phyloP scores from a whole-genome alignment of 1,139 yeast genomes.

The Candida dubliniensis region DNA sequence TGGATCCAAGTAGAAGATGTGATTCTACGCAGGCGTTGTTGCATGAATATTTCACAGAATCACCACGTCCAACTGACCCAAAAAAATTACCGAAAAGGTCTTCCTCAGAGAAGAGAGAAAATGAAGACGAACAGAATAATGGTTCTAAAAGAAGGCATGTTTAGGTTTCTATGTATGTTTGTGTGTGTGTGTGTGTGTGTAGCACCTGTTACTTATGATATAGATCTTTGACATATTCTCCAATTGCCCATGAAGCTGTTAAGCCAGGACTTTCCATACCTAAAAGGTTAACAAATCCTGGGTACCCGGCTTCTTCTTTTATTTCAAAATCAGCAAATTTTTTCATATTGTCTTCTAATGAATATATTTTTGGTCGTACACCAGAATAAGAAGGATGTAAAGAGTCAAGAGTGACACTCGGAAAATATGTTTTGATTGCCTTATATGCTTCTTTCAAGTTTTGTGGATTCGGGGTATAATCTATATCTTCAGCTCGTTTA shows the following conservation, averaged over 20 bases:
- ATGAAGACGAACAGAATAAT: slow-evolving; percentile 15
- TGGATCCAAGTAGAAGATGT: slow-evolving; percentile 78
- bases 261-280: slow-evolving; percentile 93
- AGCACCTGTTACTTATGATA: slow-evolving; percentile 21
- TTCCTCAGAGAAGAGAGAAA: slow-evolving; percentile 21
- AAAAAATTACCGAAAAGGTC: slow-evolving; percentile 59
- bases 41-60: slow-evolving; percentile 69
- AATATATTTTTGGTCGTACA: slow-evolving; percentile 71
- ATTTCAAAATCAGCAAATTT: slow-evolving; percentile 74
- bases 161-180: slow-evolving; percentile 3
- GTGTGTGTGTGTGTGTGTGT: not conserved
- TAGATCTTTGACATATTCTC: slow-evolving; percentile 59
- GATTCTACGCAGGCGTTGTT: slow-evolving; percentile 64
- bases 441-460: slow-evolving; percentile 56
- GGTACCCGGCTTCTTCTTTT: slow-evolving; percentile 59
- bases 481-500: slow-evolving; percentile 34
- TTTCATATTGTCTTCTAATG: slow-evolving; percentile 37
- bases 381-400: slow-evolving; percentile 75
- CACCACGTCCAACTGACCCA: slow-evolving; percentile 78
- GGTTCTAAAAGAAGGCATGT: slow-evolving; percentile 18
- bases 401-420: slow-evolving; percentile 50
- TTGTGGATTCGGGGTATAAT: slow-evolving; percentile 46
- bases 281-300: slow-evolving; percentile 76
- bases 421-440: slow-evolving; percentile 65
- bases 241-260: slow-evolving; percentile 81